Base-by-base conservation (phyloP, 495 filamentous ascomycete species). In the Penicillium mononematosum region DNA sequence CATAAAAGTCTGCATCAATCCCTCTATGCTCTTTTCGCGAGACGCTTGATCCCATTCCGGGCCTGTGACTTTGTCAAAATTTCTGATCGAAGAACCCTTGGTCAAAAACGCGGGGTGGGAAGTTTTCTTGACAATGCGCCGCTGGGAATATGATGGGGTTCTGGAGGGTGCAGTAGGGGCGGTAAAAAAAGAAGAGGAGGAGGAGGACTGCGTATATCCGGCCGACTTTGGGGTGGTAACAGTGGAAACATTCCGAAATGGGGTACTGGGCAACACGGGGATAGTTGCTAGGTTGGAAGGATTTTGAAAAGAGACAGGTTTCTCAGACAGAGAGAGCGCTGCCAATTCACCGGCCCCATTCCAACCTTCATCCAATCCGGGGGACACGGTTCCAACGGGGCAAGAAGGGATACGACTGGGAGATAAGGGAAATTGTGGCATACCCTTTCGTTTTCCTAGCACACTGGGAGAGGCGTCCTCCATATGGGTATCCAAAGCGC, bases 41-140 rank as follows among this genome's bases (percentile, higher is more conserved):
- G 75, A 76, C 50, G 88, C 83, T 54, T 85, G 82, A 69, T 96
- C 88, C 81, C 84, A 92, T 53, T 83, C 88, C 85, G 79, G 69
- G 65, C 67, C 75, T 77, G 64, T 53, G 65, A 44, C 50, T 59
- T 57, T 56, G 68, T 75, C 64, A 77, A 72, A 74, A 59, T 72
- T 81, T 53, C 69, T 76, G 59, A 80, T 67, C 73, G 85, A 84
- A 77, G 90, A 89, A 71, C 84, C 75, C 74, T 88, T 91, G 41
- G 80, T 86, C 60, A 96, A 79, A 75, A 81, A 95, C 1, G 62
- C 34, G 24, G 61, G 60, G 34, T 45, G 58, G 25, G 53, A 58
- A 50, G 65, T 55, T 56, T 57, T 70, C 42, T 60, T 70, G 11
- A 69, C 51, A 42, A 66, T 65, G 53, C 49, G 60, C 53, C 51